Percentiles rank a stretch among this genome's conserved stretches.
These are phyloP conservation scores for Omphalotus guepiniiformis DNA, from an alignment of 768 basidiomycete species.

Conservation along the genomic window DNA sequence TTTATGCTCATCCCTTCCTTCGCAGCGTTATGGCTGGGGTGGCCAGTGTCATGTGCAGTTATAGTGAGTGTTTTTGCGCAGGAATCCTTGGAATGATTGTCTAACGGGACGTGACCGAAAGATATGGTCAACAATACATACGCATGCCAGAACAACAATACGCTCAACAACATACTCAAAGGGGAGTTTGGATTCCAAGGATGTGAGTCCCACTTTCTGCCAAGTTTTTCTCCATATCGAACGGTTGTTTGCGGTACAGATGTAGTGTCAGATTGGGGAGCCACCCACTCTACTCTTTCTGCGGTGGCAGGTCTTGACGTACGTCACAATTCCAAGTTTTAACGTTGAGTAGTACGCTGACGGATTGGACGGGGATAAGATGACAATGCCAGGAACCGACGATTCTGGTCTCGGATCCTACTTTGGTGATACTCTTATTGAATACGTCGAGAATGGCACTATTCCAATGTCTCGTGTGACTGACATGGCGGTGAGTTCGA, in stretches of 20 bases:
- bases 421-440: constrained; percentile 63
- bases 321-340: constrained; percentile 17
- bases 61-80: constrained; percentile 2
- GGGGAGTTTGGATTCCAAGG: constrained; percentile 75
- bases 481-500: constrained; percentile 59
- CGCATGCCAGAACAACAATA: constrained; percentile 70
- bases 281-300: constrained; percentile 57
- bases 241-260: constrained; percentile 23
- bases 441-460: constrained; percentile 65
- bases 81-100: background rate
- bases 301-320: constrained; percentile 64
- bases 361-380: constrained; percentile 30
- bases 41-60: constrained; percentile 64
- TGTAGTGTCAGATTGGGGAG: constrained; percentile 74
- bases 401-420: constrained; percentile 40
- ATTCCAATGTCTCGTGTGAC: constrained; percentile 62
- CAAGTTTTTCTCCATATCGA: background rate
- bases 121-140: constrained; percentile 67
- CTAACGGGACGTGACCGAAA: too few relatives aligned
- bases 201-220: constrained; percentile 34
- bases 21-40: constrained; percentile 72
- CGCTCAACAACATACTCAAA: constrained; percentile 70
- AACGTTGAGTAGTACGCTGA: background rate
- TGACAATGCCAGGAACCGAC: constrained; percentile 69
- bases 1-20: constrained; percentile 68